These are phyloP conservation scores for Aspergillus pseudoterreus DNA, from an alignment of 2,329 filamentous ascomycete genomes.

Conservation along the genomic window DNA sequence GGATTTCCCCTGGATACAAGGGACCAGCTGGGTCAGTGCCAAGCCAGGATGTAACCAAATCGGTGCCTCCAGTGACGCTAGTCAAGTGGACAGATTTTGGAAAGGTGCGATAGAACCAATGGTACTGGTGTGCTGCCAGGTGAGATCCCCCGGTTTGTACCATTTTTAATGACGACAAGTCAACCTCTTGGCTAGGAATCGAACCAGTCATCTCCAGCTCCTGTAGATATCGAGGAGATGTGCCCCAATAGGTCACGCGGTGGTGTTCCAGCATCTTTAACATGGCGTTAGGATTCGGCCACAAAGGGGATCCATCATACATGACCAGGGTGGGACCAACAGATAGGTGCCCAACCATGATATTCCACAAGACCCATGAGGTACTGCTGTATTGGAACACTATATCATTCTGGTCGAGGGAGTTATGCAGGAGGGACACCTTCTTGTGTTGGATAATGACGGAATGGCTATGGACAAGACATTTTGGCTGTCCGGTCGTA, in stretches of 20 bases:
- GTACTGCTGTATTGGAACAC: slow-evolving; percentile 47
- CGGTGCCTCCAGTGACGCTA: slow-evolving; percentile 46
- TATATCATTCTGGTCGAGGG: slow-evolving; percentile 35
- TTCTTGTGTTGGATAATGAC: slow-evolving; percentile 45
- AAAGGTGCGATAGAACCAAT: slow-evolving; percentile 38
- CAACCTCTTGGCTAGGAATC: slow-evolving; percentile 22
- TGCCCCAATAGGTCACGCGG: slow-evolving; percentile 34
- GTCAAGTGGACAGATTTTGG: slow-evolving; percentile 37
- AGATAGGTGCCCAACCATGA: slow-evolving; percentile 43
- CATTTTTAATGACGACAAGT: slow-evolving; percentile 38
- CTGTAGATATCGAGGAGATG: slow-evolving; percentile 43
- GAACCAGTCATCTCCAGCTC: slow-evolving; percentile 34
- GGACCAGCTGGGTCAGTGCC: slow-evolving; percentile 43
- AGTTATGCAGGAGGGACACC: slow-evolving; percentile 43
- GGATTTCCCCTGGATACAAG: slow-evolving; percentile 45
- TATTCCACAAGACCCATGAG: slow-evolving; percentile 47
- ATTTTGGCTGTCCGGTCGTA: slow-evolving; percentile 45
- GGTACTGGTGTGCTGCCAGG: slow-evolving; percentile 40
- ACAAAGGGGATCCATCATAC: slow-evolving; percentile 44
- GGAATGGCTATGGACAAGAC: slow-evolving; percentile 44
- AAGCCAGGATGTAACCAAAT: slow-evolving; percentile 42
- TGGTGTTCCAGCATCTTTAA: slow-evolving; percentile 12
- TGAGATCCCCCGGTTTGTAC: slow-evolving; percentile 47
- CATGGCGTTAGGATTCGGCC: slow-evolving; percentile 36
- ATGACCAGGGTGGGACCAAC: slow-evolving; percentile 41